These are phyloP conservation scores for Chrysoporthe puriensis DNA, from an alignment of 2,329 filamentous ascomycete species.

Conservation along the genomic window DNA sequence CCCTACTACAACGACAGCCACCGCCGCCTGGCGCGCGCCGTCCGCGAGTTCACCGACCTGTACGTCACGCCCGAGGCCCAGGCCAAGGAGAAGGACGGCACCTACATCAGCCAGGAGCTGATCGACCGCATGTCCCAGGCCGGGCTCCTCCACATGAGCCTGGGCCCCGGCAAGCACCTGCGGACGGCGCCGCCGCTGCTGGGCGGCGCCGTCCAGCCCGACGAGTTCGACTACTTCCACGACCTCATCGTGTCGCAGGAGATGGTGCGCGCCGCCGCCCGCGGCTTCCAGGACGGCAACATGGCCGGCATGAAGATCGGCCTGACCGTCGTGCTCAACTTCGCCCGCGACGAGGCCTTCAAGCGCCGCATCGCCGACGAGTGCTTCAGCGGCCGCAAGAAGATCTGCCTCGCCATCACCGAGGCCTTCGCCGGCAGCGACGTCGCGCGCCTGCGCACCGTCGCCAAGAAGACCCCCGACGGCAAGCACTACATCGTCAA, in stretches of 20 bases:
- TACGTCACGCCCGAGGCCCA: constrained; percentile 75
- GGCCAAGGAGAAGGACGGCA: constrained; percentile 73
- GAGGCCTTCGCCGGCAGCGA: constrained; percentile 87
- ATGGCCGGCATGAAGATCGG: constrained; percentile 86
- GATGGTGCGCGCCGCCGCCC: constrained; percentile 68
- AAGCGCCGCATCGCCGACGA: constrained; percentile 71
- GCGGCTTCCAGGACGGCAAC: constrained; percentile 86
- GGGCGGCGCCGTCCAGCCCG: constrained; percentile 70
- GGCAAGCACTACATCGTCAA: constrained; percentile 74
- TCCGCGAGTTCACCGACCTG: constrained; percentile 73
- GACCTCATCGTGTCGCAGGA: constrained; percentile 79
- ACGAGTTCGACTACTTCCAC: constrained; percentile 88
- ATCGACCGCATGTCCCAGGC: constrained; percentile 78
- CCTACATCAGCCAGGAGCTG: constrained; percentile 71
- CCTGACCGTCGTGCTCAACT: constrained; percentile 79
- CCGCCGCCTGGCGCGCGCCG: constrained; percentile 66
- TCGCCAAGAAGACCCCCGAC: constrained; percentile 74
- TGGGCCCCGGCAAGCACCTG: constrained; percentile 82
- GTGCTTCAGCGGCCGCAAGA: constrained; percentile 79
- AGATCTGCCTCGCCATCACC: constrained; percentile 85
- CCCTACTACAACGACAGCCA: constrained; percentile 84
- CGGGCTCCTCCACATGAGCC: constrained; percentile 78
- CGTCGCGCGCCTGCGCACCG: constrained; percentile 79
- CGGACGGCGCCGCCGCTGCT: constrained; percentile 64
- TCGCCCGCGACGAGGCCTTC: constrained; percentile 67